Base-by-base conservation (phyloP, 306 rosid genomes). In the Malus fusca region DNA sequence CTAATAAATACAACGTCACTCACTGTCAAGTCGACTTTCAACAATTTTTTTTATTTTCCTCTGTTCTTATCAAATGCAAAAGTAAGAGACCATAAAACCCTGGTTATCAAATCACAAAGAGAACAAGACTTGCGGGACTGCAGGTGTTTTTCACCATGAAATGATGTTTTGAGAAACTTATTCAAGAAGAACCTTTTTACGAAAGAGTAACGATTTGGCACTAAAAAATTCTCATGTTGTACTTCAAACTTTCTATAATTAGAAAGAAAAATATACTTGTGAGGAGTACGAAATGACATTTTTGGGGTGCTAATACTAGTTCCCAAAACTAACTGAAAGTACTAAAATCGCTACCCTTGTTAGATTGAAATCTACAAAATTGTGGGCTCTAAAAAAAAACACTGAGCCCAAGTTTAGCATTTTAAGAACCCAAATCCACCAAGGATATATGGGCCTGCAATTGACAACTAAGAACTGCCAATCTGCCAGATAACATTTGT, bases 281-380 rank as follows among this genome's bases (percentile, higher is more conserved):
- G 2, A 35, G 2, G 0, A 7, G 2, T 37, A 0, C 0, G 2
- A 37, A 37, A 37, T 37, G 9, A 37, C 0, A 7, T 6, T 37
- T 37, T 37, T 37, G 0, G 0, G 0, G 2, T 37, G 2, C 10
- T 37, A 37, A 37, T 37, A 7, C 1, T 8, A 37, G 10, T 37
- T 37, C 0, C 0, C 2, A 37, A 7, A 48, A 15, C 21, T 15
- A 48, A 48, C 3, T 48, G 1, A 48, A 48, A 48, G 55, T 15
- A 0, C 3, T 48, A 15, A 48, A 48, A 48, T 48, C 8, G 44
- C 52, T 4, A 46, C 18, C 5, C 5, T 44, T 46, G 0, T 4
- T 1, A 46, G 17, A 46, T 3, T 4, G 52, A 46, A 3, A 46
- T 46, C 17, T 15, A 4, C 18, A 14, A 46, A 63, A 30, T 31